These are phyloP conservation scores for Heimioporus punctisporus DNA, from an alignment of 1,284 basidiomycete genomes.

Conservation along the genomic window DNA sequence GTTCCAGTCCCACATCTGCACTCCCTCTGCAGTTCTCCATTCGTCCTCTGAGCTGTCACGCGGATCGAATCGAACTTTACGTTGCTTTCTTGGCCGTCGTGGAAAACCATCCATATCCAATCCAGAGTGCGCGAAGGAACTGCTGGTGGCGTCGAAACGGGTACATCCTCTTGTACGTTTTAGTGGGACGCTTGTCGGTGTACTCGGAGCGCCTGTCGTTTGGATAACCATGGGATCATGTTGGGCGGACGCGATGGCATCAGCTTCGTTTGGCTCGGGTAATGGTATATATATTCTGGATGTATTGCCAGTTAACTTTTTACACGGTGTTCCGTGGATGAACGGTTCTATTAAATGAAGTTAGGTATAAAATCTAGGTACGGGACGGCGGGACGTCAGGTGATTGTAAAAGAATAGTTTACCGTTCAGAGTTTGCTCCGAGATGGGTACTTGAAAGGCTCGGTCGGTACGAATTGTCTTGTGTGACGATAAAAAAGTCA, in stretches of 20 bases:
- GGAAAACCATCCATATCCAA: conserved; percentile 33
- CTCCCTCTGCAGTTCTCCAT: too few species aligned
- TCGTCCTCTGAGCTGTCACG: too few species aligned
- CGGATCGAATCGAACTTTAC: conserved; percentile 31
- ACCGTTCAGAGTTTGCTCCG: conserved; percentile 51
- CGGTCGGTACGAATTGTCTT: conserved; percentile 40
- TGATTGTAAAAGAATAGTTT: conserved; percentile 10
- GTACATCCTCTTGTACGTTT: conserved; percentile 32
- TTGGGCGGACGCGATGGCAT: neutral
- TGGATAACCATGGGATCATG: neutral
- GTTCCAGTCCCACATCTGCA: too few species aligned
- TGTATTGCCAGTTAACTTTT: conserved; percentile 10
- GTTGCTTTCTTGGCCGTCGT: conserved; percentile 28
- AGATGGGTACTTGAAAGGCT: conserved; percentile 43
- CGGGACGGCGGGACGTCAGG: neutral
- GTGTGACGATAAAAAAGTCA: conserved; percentile 34
- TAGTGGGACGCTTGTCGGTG: conserved; percentile 16
- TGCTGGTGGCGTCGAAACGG: conserved; percentile 30
- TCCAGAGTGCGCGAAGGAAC: conserved; percentile 27
- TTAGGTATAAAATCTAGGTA: conserved; percentile 2
- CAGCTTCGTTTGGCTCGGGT: conserved; percentile 1
- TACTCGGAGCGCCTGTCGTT: conserved; percentile 23
- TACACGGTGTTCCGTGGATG: conserved; percentile 17
- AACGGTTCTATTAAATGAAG: conserved; percentile 19
- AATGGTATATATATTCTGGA: conserved; percentile 1